phyloP scores from a whole-genome alignment of 1,284 basidiomycete genomes.

The Papiliotrema flavescens region DNA sequence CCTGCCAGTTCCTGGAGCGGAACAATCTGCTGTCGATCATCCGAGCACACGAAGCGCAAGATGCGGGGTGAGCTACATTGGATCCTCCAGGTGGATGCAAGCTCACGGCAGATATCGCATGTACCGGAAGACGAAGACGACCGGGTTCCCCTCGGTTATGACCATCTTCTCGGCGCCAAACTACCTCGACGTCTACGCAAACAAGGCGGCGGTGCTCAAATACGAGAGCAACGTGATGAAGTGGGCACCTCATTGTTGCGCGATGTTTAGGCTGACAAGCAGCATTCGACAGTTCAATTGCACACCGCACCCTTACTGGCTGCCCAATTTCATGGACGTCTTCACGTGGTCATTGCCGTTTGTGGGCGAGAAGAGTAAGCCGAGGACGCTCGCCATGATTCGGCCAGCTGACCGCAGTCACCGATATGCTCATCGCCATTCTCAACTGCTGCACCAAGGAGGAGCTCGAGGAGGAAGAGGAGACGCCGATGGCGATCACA shows the following conservation, averaged over 20 bases:
- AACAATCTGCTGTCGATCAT: conserved; percentile 94
- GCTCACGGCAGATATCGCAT: conserved; percentile 71
- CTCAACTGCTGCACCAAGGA: conserved; percentile 92
- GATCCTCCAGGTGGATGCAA: background rate
- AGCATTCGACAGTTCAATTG: conserved; percentile 79
- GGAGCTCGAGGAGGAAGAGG: conserved; percentile 84
- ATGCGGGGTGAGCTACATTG: conserved; percentile 74
- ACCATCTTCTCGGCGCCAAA: conserved; percentile 95
- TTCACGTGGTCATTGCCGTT: conserved; percentile 99
- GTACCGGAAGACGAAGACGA: conserved; percentile 95
- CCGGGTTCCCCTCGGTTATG: conserved; percentile 87
- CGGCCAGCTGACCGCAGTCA: conserved; percentile 59
- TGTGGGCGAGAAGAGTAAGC: conserved; percentile 90
- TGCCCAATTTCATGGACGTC: conserved; percentile 99
- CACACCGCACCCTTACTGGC: conserved; percentile 91
- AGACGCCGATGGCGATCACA: conserved; percentile 45
- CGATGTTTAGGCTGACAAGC: conserved; percentile 4
- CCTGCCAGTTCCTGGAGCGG: conserved; percentile 87
- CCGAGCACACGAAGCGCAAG: conserved; percentile 90
- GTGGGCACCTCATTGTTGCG: conserved; percentile 27
- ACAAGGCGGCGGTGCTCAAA: conserved; percentile 94
- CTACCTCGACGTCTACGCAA: conserved; percentile 94
- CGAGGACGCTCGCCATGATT: too few relatives aligned
- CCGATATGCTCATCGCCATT: conserved; percentile 94
- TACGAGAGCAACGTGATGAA: conserved; percentile 97